phyloP scores from a whole-genome alignment of 352 stramenopile genomes.

The Globisporangium barbulae region DNA sequence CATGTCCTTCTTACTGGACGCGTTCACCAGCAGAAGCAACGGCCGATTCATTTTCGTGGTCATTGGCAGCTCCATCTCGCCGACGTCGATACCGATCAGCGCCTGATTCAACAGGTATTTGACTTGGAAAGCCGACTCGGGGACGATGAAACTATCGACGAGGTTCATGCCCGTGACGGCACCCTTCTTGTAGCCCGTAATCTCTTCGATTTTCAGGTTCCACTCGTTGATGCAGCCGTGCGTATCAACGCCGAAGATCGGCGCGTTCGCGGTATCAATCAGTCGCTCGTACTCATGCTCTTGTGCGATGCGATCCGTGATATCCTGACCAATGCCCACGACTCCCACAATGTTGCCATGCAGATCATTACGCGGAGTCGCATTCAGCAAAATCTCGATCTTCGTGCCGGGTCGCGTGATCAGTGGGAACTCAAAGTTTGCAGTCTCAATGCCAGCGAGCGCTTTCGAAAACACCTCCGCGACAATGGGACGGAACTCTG shows the following conservation, averaged over 20 bases:
- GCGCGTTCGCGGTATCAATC: conserved; percentile 73
- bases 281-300: conserved; percentile 78
- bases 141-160: conserved; percentile 62
- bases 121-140: conserved; percentile 47
- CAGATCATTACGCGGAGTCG: conserved; percentile 63
- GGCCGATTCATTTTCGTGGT: conserved; percentile 38
- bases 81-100: conserved; percentile 65
- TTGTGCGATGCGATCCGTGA: conserved; percentile 37
- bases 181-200: conserved; percentile 65
- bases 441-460: conserved; percentile 65
- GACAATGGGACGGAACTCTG: conserved; percentile 62
- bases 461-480: conserved; percentile 71
- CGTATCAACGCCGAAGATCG: conserved; percentile 74
- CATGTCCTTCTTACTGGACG: conserved; percentile 78
- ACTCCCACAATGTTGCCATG: conserved; percentile 83
- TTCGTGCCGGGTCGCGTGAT: conserved; percentile 68
- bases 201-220: conserved; percentile 77
- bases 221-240: conserved; percentile 75
- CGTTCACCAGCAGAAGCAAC: conserved; percentile 59
- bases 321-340: conserved; percentile 70
- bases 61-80: conserved; percentile 71
- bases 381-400: conserved; percentile 79
- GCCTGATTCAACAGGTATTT: conserved; percentile 58
- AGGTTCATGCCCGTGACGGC: conserved; percentile 49
- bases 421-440: conserved; percentile 86